Percentiles rank a stretch among this genome's conserved stretches.
These are phyloP conservation scores for Hanseniaspora valbyensis DNA, from an alignment of 805 yeast species.

Conservation along the genomic window DNA sequence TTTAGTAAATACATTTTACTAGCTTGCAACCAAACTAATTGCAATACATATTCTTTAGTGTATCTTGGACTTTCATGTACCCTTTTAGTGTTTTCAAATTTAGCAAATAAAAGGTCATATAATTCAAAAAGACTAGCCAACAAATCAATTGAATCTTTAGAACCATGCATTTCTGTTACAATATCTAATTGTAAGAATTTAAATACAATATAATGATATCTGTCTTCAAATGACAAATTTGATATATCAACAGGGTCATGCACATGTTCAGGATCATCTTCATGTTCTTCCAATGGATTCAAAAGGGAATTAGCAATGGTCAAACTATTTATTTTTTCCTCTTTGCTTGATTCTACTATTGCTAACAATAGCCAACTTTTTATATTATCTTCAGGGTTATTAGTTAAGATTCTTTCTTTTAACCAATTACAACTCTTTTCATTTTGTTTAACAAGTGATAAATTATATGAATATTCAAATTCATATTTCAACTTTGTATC, in stretches of 20 bases:
- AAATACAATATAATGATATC: conserved; percentile 50
- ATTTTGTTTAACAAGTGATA: conserved; percentile 36
- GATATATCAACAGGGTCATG: conserved; percentile 1
- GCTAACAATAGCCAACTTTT: conserved; percentile 59
- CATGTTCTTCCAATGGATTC: conserved; percentile 33
- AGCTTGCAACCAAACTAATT: conserved; percentile 65
- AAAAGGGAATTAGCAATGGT: conserved; percentile 46
- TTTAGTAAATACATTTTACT: conserved; percentile 51
- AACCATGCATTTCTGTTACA: conserved; percentile 51
- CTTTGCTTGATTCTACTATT: conserved; percentile 51
- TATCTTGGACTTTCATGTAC: conserved; percentile 18
- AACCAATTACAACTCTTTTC: conserved; percentile 37
- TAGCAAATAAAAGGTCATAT: conserved; percentile 39
- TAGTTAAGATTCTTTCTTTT: conserved; percentile 38
- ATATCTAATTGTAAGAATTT: conserved; percentile 65
- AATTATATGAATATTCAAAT: conserved; percentile 39
- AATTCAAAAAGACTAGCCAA: conserved; percentile 57
- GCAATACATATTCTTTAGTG: conserved; percentile 36
- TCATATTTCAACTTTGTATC: conserved; percentile 17
- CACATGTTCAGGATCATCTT: conserved; percentile 13
- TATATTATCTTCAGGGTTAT: conserved; percentile 41
- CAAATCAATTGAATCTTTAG: conserved; percentile 46
- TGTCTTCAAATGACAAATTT: conserved; percentile 20
- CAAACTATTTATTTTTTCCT: conserved; percentile 44
- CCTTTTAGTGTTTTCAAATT: conserved; percentile 17